phyloP scores from a whole-genome alignment of 108 stramenopile genomes.

The Cyclotella kingstonii region DNA sequence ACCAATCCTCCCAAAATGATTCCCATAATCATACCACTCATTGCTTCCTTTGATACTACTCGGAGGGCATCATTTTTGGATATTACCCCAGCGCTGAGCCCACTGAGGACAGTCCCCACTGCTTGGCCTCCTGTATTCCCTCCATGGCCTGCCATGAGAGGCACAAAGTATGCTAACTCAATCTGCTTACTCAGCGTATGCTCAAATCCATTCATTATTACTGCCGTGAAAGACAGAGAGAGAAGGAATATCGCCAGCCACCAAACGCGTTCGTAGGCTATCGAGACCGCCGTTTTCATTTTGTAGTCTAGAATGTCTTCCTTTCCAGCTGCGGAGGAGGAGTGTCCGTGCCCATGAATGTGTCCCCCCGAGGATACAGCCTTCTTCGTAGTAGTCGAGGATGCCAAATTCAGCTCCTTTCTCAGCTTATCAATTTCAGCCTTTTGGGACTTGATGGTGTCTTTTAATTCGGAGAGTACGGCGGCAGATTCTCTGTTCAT shows the following conservation, averaged over 20 bases:
- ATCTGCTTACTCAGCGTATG: constrained; percentile 84
- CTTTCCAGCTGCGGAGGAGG: constrained; percentile 19
- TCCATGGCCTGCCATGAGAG: constrained; percentile 86
- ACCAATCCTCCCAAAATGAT: constrained; percentile 60
- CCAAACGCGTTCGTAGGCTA: constrained; percentile 69
- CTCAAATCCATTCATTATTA: constrained; percentile 90
- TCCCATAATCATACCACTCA: constrained; percentile 72
- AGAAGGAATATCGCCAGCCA: constrained; percentile 81
- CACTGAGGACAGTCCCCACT: constrained; percentile 82
- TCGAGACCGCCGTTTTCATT: constrained; percentile 54
- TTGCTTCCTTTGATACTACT: constrained; percentile 69
- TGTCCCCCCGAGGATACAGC: constrained; percentile 23
- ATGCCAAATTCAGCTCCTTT: constrained; percentile 34
- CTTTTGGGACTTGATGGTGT: constrained; percentile 66
- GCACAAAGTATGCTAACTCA: constrained; percentile 88
- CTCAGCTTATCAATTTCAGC: constrained; percentile 68
- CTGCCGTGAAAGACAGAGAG: constrained; percentile 73
- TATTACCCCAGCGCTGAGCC: constrained; percentile 65
- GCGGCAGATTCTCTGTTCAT: constrained; percentile 32
- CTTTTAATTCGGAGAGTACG: constrained; percentile 75
- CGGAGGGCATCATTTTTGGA: constrained; percentile 55
- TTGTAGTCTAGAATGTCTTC: constrained; percentile 60
- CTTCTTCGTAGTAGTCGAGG: constrained; percentile 15
- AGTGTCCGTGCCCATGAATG: constrained; percentile 44
- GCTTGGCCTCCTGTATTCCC: constrained; percentile 90